Base-by-base conservation (phyloP, 106 monocot genomes). In the Dendrobium chrysotoxum region DNA sequence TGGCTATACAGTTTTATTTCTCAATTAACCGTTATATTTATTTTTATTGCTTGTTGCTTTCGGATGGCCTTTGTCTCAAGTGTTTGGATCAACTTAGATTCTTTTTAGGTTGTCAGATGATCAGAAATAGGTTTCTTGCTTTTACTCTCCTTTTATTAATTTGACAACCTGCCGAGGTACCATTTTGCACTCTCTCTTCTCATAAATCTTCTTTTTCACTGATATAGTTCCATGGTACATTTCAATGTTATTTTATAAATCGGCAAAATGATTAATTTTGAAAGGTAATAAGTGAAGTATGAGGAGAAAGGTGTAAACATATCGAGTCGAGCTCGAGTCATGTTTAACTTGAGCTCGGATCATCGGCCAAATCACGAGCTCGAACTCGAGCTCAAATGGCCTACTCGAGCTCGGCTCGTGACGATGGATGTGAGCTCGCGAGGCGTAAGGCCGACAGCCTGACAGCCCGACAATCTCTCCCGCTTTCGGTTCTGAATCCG, bases 31-130 rank as follows among this genome's bases (percentile, higher is more conserved):
- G 31, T 35, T n/a, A 15, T 13, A 35, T 30, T 35, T 35, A 23
- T 70, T 70, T 23, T 25, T 61, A n/a, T 61, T 35, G 2, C 7
- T 21, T 13, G 35, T 30, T 35, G 31, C 70, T 70, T 35, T 70
- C 12, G 15, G 35, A 30, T 28, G 31, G 30, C 1, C 4, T 31
- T 70, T 70, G 70, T 70, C 70, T 70, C 31, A 2, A 70, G 70
- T 16, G 70, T 9, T 70, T 70, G 70, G 70, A 70, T 70, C 70
- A 70, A 30, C 31, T 31, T 9, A 70, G 70, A 70, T 70, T 70
- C 70, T 70, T 5, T 70, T 70, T 70, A 30, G 70, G 21, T 13
- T 35, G 70, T 30, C 70, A 70, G 70, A 1, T 31, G 12, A 35
- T 13, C 70, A 70, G 70, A 70, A 28, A 30, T 70, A 70, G 70